phyloP scores from a whole-genome alignment of 2,329 filamentous ascomycete genomes.

The Fonsecaea monophora region DNA sequence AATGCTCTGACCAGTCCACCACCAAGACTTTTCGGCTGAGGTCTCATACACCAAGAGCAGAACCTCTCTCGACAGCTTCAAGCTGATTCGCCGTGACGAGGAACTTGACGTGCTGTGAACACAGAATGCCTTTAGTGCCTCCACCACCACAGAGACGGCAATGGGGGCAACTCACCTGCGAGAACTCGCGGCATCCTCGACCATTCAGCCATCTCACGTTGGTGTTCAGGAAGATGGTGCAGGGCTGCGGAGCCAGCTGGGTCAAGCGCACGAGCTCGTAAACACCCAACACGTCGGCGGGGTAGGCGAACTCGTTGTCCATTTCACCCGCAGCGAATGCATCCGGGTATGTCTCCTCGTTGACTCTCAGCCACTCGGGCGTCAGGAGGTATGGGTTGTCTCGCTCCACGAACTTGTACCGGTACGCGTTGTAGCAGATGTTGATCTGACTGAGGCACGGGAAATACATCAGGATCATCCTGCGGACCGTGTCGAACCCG shows the following conservation, averaged over 20 bases:
- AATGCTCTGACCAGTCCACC: background rate
- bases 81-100: background rate
- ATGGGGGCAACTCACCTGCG: background rate
- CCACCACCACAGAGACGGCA: too few species aligned
- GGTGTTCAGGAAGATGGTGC: background rate
- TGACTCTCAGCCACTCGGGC: background rate
- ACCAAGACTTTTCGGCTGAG: too few species aligned
- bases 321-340: background rate
- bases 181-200: background rate
- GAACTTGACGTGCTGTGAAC: conserved; percentile 6
- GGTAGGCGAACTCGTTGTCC: background rate
- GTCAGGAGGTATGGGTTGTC: background rate
- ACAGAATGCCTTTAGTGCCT: background rate
- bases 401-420: background rate
- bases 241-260: background rate
- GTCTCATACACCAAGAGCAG: background rate
- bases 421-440: background rate
- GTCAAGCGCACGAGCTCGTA: background rate
- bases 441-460: background rate
- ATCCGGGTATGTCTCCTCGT: background rate
- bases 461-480: background rate
- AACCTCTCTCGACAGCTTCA: background rate
- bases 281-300: background rate
- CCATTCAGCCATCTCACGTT: background rate
- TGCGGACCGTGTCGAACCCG: background rate